A percentile compares a stretch with the other conserved stretches of the same genome.
These are phyloP conservation scores for Coprinopsis cinerea DNA, from an alignment of 768 basidiomycete species.

Conservation along the genomic window DNA sequence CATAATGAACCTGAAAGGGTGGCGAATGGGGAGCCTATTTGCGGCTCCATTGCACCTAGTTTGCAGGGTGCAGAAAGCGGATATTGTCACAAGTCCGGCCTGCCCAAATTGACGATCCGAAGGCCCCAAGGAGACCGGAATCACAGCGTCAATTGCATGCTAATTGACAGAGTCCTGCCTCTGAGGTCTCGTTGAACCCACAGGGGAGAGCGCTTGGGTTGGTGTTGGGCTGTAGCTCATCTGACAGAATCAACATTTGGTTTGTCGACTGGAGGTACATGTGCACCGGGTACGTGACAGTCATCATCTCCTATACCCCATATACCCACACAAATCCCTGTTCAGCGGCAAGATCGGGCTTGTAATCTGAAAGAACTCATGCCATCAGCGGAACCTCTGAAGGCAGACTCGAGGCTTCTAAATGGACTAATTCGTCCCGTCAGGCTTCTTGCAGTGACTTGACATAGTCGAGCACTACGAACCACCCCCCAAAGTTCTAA, in stretches of 20 bases:
- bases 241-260: slow-evolving; percentile 1
- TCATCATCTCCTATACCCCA: neutral
- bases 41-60: neutral
- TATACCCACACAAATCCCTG: neutral
- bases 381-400: slow-evolving; percentile 24
- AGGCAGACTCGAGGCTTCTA: slow-evolving; percentile 17
- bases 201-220: no score
- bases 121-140: neutral
- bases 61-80: neutral
- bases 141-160: neutral
- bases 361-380: slow-evolving; percentile 13
- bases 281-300: neutral
- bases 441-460: slow-evolving; percentile 26
- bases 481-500: slow-evolving; percentile 18
- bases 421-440: slow-evolving; percentile 22
- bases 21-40: neutral
- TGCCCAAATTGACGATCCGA: neutral
- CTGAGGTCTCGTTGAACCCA: neutral
- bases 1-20: neutral
- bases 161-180: neutral
- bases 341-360: slow-evolving; percentile 7
- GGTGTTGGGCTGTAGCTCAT: neutral
- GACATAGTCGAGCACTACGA: slow-evolving; percentile 25
- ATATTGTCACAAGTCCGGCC: neutral
- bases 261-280: no score